These are phyloP conservation scores for Gardenia jasminoides DNA, from an alignment of 257 asterid species.

Conservation along the genomic window DNA sequence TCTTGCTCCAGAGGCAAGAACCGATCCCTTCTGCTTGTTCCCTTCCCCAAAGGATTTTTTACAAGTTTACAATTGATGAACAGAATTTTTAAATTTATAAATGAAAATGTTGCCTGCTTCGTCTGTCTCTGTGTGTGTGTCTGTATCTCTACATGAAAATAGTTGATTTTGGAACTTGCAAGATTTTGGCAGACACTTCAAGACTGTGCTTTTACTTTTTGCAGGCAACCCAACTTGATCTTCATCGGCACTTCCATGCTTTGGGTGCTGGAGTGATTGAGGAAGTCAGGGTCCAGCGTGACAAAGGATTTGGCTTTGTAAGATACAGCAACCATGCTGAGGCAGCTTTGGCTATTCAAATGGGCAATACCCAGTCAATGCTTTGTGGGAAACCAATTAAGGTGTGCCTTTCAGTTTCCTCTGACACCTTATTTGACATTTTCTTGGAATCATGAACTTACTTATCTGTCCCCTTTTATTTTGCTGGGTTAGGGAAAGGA, in stretches of 20 bases:
- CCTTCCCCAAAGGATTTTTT: neutral
- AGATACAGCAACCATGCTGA: slow-evolving; percentile 84
- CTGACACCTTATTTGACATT: neutral
- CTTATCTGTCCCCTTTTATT: neutral
- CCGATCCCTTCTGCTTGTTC: slow-evolving; percentile 1
- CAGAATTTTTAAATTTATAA: no score
- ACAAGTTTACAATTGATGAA: neutral
- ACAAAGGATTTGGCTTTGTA: slow-evolving; percentile 89
- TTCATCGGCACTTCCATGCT: slow-evolving; percentile 85
- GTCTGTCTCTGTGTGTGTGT: no score
- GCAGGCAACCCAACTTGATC: slow-evolving; percentile 87
- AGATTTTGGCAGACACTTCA: neutral
- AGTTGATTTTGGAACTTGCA: neutral
- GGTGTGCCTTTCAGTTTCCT: slow-evolving; percentile 38
- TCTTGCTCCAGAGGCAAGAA: slow-evolving; percentile 83
- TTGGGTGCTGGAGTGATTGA: slow-evolving; percentile 88
- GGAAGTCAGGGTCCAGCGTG: slow-evolving; percentile 96
- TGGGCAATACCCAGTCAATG: slow-evolving; percentile 74
- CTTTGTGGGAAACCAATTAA: slow-evolving; percentile 78
- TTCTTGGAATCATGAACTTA: neutral
- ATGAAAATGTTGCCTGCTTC: neutral
- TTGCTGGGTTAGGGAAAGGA: neutral
- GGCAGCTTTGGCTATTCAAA: slow-evolving; percentile 83
- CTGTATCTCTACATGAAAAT: no score
- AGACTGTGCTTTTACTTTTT: slow-evolving; percentile 5